These are phyloP conservation scores for Candida maris DNA, from an alignment of 805 yeast genomes.

Conservation along the genomic window DNA sequence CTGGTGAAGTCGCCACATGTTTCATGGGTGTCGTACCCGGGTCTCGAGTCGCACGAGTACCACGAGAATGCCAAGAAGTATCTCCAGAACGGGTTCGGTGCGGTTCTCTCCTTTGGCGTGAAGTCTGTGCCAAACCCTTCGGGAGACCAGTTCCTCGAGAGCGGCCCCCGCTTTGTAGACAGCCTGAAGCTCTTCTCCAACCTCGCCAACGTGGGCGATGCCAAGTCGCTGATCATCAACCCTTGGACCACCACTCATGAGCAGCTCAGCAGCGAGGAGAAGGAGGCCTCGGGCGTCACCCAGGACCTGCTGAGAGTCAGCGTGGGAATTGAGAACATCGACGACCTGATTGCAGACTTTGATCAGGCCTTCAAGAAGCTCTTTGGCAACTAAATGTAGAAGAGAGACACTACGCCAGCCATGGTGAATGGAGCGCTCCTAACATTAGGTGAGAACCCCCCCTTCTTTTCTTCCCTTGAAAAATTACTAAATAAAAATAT, in stretches of 20 bases:
- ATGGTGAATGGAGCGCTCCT: no score
- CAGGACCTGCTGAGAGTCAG: constrained; percentile 85
- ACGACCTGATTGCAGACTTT: constrained; percentile 85
- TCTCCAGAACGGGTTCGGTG: constrained; percentile 77
- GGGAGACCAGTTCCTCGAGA: constrained; percentile 62
- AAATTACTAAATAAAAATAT: no score
- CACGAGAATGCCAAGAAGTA: constrained; percentile 84
- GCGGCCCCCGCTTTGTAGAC: constrained; percentile 85
- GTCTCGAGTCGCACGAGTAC: constrained; percentile 72
- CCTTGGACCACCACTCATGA: constrained; percentile 97
- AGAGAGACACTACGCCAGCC: no score
- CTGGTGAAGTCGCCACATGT: constrained; percentile 68
- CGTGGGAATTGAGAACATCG: constrained; percentile 88
- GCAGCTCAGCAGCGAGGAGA: constrained; percentile 81
- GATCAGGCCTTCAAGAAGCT: constrained; percentile 77
- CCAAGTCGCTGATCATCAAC: constrained; percentile 91
- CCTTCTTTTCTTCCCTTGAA: no score
- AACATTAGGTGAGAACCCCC: no score
- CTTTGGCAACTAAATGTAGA: constrained; percentile 29
- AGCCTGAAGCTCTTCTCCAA: constrained; percentile 80
- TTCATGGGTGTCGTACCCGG: constrained; percentile 89
- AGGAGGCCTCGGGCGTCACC: constrained; percentile 78
- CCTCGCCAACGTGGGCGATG: constrained; percentile 96
- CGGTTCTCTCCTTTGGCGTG: constrained; percentile 86
- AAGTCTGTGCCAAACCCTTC: constrained; percentile 50